These are phyloP conservation scores for Flaveria sonorensis DNA, from an alignment of 129 eudicot species.

Conservation along the genomic window DNA sequence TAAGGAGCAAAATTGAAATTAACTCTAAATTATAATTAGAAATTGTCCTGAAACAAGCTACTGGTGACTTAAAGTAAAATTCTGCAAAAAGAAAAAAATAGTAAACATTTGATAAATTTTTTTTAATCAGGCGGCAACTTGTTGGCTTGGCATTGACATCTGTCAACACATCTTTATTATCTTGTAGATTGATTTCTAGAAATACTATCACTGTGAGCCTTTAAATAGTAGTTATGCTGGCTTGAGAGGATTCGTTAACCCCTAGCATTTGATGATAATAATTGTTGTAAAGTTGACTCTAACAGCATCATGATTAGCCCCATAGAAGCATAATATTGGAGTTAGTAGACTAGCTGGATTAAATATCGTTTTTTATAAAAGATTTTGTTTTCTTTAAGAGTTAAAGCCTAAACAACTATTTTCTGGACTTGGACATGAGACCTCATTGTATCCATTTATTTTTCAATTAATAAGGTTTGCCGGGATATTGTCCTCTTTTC, in stretches of 20 bases:
- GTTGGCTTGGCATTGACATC: background rate
- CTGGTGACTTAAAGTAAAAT: background rate
- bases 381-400: background rate
- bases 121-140: background rate
- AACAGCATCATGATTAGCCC: background rate
- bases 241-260: background rate
- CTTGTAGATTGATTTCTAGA: background rate
- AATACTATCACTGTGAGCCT: constrained; percentile 1
- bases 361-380: background rate
- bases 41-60: constrained; percentile 9
- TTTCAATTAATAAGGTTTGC: too few species aligned
- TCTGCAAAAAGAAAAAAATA: background rate
- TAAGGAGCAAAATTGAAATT: too few species aligned
- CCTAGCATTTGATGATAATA: background rate
- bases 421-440: background rate
- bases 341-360: background rate
- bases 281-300: background rate
- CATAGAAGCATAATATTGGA: background rate
- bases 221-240: constrained; percentile 4
- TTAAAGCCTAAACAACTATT: background rate
- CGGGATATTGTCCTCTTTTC: too few species aligned
- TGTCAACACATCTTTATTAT: too few species aligned
- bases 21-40: too few species aligned
- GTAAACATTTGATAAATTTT: too few species aligned
- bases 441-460: background rate